Base-by-base conservation (phyloP, 1,284 basidiomycete genomes). In the Cryptococcus sp. region DNA sequence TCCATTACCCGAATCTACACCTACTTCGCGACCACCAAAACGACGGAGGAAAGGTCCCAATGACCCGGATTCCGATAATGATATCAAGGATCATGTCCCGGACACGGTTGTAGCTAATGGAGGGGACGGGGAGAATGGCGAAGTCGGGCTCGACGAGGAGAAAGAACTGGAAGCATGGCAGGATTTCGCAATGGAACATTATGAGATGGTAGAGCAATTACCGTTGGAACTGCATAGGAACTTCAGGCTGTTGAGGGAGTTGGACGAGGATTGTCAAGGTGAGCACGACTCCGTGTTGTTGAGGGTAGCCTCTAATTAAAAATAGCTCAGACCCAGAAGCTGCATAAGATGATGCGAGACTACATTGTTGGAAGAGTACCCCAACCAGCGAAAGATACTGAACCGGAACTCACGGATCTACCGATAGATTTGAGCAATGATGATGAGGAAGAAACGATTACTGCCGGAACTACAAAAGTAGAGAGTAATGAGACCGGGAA, bases 121-220 rank as follows among this genome's bases (percentile, higher is more conserved):
- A 34, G 54, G 23, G 47, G 46, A 48, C 8, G 58, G 44, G 31
- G 36, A 53, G 6, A 53, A 23, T 23, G 23, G 23, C 23, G 23
- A 23, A 23, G 23, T 23, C 23, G 23, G 23, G 23, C 23, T 60
- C 7, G 63, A 62, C 33, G 50, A 61, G 1, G 67, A 72, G 30
- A 60, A 64, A 41, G 65, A 72, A 44, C 60, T 71, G 33, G 85
- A 86, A 66, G 80, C 79, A 55, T 90, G 89, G 88, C 85, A 88
- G 42, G 78, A 83, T 31, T 84, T 91, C 69, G 82, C 83, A 59
- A 87, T 88, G 64, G 87, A 90, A 59, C 84, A 88, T 64, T 86
- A 85, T 70, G 89, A 90, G 82, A 83, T 87, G 52, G 83, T 92
- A 53, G 91, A 94, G 65, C 90, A 93, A 72, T 76, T 95, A 4